Base-by-base conservation (phyloP, 345 rosid species). In the Populus davidiana region DNA sequence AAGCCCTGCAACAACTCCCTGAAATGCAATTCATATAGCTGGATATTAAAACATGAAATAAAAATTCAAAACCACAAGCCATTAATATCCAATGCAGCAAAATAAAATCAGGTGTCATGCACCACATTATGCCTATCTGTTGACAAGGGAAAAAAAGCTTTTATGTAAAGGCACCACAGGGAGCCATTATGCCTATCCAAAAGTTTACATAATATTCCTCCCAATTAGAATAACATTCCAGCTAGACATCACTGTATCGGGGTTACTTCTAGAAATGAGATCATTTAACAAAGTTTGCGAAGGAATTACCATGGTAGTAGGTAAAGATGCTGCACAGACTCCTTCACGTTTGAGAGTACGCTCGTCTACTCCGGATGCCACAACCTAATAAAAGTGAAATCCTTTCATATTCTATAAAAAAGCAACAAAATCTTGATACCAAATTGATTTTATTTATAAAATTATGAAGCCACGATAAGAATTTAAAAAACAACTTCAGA, bases 1-100 rank as follows among this genome's bases (percentile, higher is more conserved):
- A 67, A 90, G 95, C 68, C 99, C 99, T 0, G 98, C 96, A 83
- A 96, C 91, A 84, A 96, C 99, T 82, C 97, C 98, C 98, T 93
- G 92, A 74, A 79, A 85, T 77, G 61, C 25, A 78, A 74, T 67
- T 39, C 36, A 80, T 20, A 76, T 38, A 41, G 65, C 14, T 25
- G 20, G 36, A 78, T 72, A 69, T 75, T 70, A 75, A 25, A 66
- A 10, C 39, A 67, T 25, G 2, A 14, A 33, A 17, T 25, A 25
- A 1, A 56, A 59, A 31, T 61, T 31, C n/a, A 20, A 20, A 65
- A 14, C 50, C 5, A 49, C 11, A 50, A 17, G 35, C 20, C 5
- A 6, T 27, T 50, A 25, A 20, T 8, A 67, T 2, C 4, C 68
- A 35, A 35, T 50, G 54, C 67, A 41, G 7, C 6, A 70, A 38